Conservation (phyloP, 139 green algal genomes). For the Deuterostichococcus epilithicus region DNA sequence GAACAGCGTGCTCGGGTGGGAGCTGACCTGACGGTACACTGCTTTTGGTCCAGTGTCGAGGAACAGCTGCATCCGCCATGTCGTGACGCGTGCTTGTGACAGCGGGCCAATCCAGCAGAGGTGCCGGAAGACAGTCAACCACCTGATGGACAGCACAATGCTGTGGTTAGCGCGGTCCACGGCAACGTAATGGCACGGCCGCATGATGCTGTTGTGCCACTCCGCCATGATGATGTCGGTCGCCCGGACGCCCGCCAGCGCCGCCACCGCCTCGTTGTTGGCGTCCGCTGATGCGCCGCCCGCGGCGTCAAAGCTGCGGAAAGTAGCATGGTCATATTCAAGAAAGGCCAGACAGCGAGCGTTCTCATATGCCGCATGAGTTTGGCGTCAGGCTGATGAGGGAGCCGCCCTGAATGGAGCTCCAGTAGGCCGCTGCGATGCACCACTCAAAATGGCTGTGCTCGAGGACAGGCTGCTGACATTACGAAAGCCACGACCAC, state of each 20-base stretch:
- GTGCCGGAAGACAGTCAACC: neutral
- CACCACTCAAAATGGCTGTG: too few relatives aligned
- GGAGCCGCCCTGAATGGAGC: too few relatives aligned
- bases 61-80: too few relatives aligned
- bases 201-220: slow-evolving; percentile 37
- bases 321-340: neutral
- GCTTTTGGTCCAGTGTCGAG: too few relatives aligned
- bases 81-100: neutral
- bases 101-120: neutral
- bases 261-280: slow-evolving; percentile 48
- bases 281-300: slow-evolving; percentile 48
- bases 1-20: too few relatives aligned
- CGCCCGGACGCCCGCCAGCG: slow-evolving; percentile 31
- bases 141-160: slow-evolving; percentile 50
- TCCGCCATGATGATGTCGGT: slow-evolving; percentile 34
- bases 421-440: too few relatives aligned
- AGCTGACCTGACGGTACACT: too few relatives aligned
- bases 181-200: slow-evolving; percentile 54
- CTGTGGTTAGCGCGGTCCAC: slow-evolving; percentile 35
- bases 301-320: slow-evolving; percentile 38
- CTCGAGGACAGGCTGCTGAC: too few relatives aligned
- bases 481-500: too few relatives aligned
- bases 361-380: too few relatives aligned
- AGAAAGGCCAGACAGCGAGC: too few relatives aligned
- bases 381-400: too few relatives aligned